phyloP scores from a whole-genome alignment of 129 eudicot genomes.

The Helianthus tuberosus region DNA sequence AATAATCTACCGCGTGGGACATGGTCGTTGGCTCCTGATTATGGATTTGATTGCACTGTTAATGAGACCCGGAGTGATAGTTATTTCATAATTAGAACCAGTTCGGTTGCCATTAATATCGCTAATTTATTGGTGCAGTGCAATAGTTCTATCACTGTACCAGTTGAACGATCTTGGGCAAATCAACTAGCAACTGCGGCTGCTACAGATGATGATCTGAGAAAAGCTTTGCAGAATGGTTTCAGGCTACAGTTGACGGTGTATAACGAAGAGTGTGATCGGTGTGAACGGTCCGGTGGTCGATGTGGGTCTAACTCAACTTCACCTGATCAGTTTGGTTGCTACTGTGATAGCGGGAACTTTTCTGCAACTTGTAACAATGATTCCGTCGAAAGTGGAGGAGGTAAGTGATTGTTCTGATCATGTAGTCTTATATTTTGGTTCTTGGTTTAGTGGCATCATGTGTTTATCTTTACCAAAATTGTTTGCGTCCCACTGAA shows the following conservation, averaged over 20 bases:
- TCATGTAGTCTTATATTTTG: background rate
- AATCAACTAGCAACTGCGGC: background rate
- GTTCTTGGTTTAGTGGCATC: background rate
- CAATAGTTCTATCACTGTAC: constrained; percentile 1
- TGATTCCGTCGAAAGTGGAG: background rate
- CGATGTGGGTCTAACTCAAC: constrained; percentile 41
- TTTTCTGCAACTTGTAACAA: constrained; percentile 21
- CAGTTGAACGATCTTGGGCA: constrained; percentile 17
- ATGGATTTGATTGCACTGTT: constrained; percentile 14
- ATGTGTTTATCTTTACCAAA: too few relatives aligned
- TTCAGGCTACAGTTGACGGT: constrained; percentile 51
- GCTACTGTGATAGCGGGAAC: constrained; percentile 39
- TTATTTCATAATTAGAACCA: constrained; percentile 26
- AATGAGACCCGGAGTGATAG: background rate
- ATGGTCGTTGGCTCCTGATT: background rate
- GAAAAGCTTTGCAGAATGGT: constrained; percentile 30
- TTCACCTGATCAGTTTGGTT: constrained; percentile 29
- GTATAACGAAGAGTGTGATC: constrained; percentile 22
- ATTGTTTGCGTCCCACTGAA: too few relatives aligned
- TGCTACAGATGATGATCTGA: constrained; percentile 11
- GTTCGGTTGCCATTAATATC: too few relatives aligned
- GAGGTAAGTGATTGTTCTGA: background rate
- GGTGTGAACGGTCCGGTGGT: constrained; percentile 46
- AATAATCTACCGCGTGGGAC: too few relatives aligned
- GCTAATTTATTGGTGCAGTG: too few relatives aligned